phyloP scores from a whole-genome alignment of 1,284 basidiomycete genomes.

The Vanrija pseudolonga region DNA sequence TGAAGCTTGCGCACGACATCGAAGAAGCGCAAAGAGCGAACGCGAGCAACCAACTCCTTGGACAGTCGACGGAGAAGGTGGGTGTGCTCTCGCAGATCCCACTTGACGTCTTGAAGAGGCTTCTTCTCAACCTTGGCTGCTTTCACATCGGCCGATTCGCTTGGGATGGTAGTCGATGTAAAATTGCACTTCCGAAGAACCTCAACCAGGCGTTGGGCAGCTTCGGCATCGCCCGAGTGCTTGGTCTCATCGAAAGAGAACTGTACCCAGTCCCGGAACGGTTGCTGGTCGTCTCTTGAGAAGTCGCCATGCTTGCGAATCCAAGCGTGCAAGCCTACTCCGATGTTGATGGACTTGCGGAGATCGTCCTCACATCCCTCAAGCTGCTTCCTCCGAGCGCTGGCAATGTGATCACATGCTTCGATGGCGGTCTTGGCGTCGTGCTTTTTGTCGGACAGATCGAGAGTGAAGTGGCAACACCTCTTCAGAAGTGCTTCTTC shows the following conservation, averaged over 20 bases:
- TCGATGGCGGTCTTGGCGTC: conserved; percentile 66
- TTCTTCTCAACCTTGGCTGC: conserved; percentile 25
- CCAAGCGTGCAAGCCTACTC: conserved; percentile 54
- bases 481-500: conserved; percentile 89
- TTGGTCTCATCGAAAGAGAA: conserved; percentile 51
- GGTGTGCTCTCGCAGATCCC: conserved; percentile 80
- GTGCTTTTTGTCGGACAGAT: conserved; percentile 57
- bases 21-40: conserved; percentile 85
- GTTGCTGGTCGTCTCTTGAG: conserved; percentile 27
- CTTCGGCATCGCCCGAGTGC: conserved; percentile 58
- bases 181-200: conserved; percentile 52
- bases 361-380: conserved; percentile 75
- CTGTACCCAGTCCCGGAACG: conserved; percentile 38
- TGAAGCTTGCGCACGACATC: conserved; percentile 83
- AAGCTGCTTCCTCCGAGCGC: conserved; percentile 72
- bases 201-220: conserved; percentile 29
- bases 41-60: conserved; percentile 81
- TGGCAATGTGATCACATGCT: conserved; percentile 85
- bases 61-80: conserved; percentile 76
- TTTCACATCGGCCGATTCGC: conserved; percentile 44
- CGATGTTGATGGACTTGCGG: conserved; percentile 61
- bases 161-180: conserved; percentile 19
- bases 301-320: conserved; percentile 28
- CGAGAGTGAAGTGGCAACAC: conserved; percentile 81
- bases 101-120: conserved; percentile 57